phyloP scores from a whole-genome alignment of 2,329 filamentous ascomycete genomes.

The Cladorrhinum sp. region DNA sequence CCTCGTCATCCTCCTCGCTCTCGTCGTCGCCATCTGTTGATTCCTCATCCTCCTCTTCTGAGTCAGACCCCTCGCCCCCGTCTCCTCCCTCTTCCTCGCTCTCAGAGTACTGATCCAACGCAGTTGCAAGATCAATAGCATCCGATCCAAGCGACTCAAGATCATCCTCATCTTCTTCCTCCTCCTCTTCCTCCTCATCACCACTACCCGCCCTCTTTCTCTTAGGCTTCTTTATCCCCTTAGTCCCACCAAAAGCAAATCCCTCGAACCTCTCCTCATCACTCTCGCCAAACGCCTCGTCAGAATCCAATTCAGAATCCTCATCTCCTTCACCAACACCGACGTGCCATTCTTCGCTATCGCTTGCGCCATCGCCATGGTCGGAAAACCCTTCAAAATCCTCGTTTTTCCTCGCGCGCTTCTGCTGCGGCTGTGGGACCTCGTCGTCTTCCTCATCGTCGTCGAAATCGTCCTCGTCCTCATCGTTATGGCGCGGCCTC shows the following conservation, averaged over 20 bases:
- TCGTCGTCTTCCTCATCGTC: conserved; percentile 62
- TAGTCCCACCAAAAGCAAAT: conserved; percentile 56
- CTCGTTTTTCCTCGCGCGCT: conserved; percentile 40
- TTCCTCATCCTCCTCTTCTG: conserved; percentile 40
- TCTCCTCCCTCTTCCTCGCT: conserved; percentile 51
- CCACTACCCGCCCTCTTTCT: conserved; percentile 41
- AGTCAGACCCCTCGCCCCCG: conserved; percentile 42
- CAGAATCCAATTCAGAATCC: conserved; percentile 63
- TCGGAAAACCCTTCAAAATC: conserved; percentile 59
- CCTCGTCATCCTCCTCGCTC: conserved; percentile 37
- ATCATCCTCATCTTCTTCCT: conserved; percentile 59
- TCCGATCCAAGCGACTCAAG: conserved; percentile 57
- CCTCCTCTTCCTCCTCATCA: conserved; percentile 42
- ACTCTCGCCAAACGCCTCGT: conserved; percentile 83
- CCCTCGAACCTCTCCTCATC: conserved; percentile 83
- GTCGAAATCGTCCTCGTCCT: conserved; percentile 50
- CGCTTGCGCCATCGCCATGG: conserved; percentile 45
- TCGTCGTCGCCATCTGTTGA: conserved; percentile 40
- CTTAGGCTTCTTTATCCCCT: conserved; percentile 34
- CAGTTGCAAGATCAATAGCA: conserved; percentile 57
- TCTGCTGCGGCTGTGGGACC: conserved; percentile 40
- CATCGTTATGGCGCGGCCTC: conserved; percentile 41
- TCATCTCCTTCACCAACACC: conserved; percentile 61
- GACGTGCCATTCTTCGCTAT: conserved; percentile 83
- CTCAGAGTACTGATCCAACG: conserved; percentile 54